phyloP scores from a whole-genome alignment of 2,329 filamentous ascomycete genomes.

The Calonectria ilicicola region DNA sequence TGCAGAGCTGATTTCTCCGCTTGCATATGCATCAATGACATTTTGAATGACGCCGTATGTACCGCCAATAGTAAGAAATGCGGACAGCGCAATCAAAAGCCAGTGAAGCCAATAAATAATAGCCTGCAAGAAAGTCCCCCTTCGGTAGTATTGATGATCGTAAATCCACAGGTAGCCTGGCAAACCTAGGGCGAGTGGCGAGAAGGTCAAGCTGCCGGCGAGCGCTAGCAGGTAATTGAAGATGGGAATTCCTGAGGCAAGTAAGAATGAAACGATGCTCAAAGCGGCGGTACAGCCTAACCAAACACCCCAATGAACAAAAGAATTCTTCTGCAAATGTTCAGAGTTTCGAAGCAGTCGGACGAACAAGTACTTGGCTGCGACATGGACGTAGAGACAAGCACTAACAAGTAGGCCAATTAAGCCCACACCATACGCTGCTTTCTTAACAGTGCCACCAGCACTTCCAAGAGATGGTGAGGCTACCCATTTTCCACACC shows the following conservation, averaged over 20 bases:
- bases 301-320: constrained; percentile 52
- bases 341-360: constrained; percentile 50
- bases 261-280: constrained; percentile 45
- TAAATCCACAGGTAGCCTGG: constrained; percentile 52
- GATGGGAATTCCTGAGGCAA: constrained; percentile 49
- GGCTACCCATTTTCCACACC: constrained; percentile 72
- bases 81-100: constrained; percentile 49
- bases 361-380: constrained; percentile 55
- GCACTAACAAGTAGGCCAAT: constrained; percentile 42
- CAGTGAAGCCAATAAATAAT: constrained; percentile 49
- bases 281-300: constrained; percentile 47
- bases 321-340: constrained; percentile 50
- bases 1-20: constrained; percentile 57
- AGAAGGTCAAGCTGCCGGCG: constrained; percentile 46
- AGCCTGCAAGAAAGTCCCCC: constrained; percentile 40
- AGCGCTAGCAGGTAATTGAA: constrained; percentile 36
- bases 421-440: constrained; percentile 70
- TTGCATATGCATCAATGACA: constrained; percentile 64
- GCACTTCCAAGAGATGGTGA: constrained; percentile 72
- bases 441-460: constrained; percentile 69
- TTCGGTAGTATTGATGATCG: constrained; percentile 48
- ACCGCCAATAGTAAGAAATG: constrained; percentile 54
- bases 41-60: constrained; percentile 61
- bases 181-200: constrained; percentile 49
- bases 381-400: constrained; percentile 27